Conservation (phyloP, 805 yeast genomes). For the Phaffomyces opuntiae region DNA sequence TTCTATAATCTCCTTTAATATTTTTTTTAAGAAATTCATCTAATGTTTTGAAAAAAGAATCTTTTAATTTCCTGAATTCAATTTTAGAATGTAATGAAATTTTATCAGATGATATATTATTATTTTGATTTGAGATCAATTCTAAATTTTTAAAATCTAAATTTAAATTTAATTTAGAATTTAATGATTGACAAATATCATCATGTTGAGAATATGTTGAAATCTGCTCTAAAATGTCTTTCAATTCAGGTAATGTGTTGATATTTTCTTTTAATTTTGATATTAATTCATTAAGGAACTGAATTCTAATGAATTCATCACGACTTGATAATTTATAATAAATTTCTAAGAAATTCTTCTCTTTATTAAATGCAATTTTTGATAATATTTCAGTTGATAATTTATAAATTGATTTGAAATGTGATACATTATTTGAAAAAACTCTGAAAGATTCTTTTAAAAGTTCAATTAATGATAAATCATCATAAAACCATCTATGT, state of each 20-base stretch:
- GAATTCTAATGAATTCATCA: conserved; percentile 19
- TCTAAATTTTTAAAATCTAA: neutral
- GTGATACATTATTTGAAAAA: conserved; percentile 12
- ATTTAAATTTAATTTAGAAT: conserved; percentile 10
- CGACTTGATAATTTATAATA: conserved; percentile 18
- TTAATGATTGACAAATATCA: conserved; percentile 11
- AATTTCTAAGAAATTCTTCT: conserved; percentile 15
- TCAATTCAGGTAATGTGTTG: conserved; percentile 3
- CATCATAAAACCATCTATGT: conserved; percentile 14
- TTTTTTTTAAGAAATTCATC: conserved; percentile 14
- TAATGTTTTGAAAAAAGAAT: conserved; percentile 9
- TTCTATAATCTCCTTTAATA: conserved; percentile 10
- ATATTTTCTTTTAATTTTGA: conserved; percentile 10
- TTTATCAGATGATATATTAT: neutral
- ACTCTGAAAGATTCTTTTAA: conserved; percentile 13
- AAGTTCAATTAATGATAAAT: conserved; percentile 11
- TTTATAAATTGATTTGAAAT: conserved; percentile 14
- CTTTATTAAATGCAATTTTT: conserved; percentile 8
- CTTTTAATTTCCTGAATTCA: conserved; percentile 16
- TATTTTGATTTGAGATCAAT: neutral
- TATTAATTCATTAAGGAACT: conserved; percentile 19
- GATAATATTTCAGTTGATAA: conserved; percentile 15
- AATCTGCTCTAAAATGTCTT: conserved; percentile 8
- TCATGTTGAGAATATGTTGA: conserved; percentile 3
- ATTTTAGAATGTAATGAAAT: conserved; percentile 16